A percentile compares a stretch with the other conserved stretches of the same genome.
These are phyloP conservation scores for Plasmodium ovale DNA, from an alignment of 169 alveolate genomes.

Conservation along the genomic window DNA sequence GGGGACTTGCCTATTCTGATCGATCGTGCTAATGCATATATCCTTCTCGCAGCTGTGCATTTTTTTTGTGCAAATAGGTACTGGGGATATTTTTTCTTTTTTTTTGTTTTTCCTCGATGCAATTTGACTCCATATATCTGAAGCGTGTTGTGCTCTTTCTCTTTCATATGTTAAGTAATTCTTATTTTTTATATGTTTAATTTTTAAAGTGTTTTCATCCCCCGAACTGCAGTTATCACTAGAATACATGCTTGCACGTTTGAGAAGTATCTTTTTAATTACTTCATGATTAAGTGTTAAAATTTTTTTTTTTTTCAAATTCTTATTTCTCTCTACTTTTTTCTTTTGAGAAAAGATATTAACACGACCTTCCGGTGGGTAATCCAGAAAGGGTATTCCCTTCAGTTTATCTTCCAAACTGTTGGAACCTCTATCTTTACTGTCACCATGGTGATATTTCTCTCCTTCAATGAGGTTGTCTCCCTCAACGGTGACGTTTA, in stretches of 20 bases:
- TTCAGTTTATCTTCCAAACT: background rate
- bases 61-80: background rate
- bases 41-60: background rate
- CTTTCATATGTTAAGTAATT: constrained; percentile 47
- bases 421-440: background rate
- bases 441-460: background rate
- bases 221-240: constrained; percentile 40
- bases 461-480: background rate
- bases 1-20: too few species aligned
- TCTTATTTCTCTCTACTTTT: background rate
- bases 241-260: constrained; percentile 23
- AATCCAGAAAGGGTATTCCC: too few species aligned
- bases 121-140: too few species aligned
- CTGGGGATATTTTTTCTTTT: background rate
- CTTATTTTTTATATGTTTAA: constrained; percentile 10
- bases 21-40: too few species aligned
- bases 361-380: too few species aligned
- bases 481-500: background rate
- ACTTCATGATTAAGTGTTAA: constrained; percentile 5
- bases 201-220: constrained; percentile 1
- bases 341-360: background rate
- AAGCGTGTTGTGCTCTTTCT: background rate
- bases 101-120: background rate
- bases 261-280: constrained; percentile 29
- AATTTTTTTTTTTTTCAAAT: constrained; percentile 6